phyloP scores from a whole-genome alignment of 345 rosid genomes.

The Clausena lansium region DNA sequence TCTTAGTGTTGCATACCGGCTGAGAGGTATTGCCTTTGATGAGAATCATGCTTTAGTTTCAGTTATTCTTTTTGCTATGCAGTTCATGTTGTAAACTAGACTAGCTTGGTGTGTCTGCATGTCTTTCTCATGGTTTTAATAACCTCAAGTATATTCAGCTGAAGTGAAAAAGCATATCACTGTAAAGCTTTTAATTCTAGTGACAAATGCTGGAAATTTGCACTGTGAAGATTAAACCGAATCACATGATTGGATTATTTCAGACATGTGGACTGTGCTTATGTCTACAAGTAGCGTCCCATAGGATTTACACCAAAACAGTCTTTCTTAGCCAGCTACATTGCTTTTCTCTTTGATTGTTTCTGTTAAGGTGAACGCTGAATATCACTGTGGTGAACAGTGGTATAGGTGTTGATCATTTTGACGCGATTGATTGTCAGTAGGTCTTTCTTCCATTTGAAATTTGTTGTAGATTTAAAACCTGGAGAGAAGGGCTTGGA shows the following conservation, averaged over 20 bases:
- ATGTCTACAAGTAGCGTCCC: neutral
- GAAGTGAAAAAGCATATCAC: neutral
- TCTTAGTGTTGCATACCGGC: conserved; percentile 72
- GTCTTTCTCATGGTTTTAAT: too few species aligned
- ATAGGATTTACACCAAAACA: neutral
- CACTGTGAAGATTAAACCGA: neutral
- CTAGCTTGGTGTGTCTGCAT: too few species aligned
- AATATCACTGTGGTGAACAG: neutral
- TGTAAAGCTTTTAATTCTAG: neutral
- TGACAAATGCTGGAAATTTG: neutral
- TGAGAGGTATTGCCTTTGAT: conserved; percentile 57
- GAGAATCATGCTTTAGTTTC: neutral
- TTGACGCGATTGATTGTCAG: neutral
- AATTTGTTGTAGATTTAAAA: conserved; percentile 49
- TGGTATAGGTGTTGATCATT: neutral
- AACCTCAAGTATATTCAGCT: neutral
- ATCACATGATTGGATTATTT: neutral
- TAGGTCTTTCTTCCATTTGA: conserved; percentile 3
- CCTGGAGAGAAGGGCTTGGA: conserved; percentile 72
- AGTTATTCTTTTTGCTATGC: neutral
- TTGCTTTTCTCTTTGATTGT: too few species aligned
- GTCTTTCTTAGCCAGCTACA: too few species aligned
- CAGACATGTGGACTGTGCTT: neutral
- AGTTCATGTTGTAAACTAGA: neutral
- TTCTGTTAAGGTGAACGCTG: too few species aligned